A percentile compares a stretch with the other conserved stretches of the same genome.
These are phyloP conservation scores for Wickerhamiella shivajii DNA, from an alignment of 805 yeast genomes.

Conservation along the genomic window DNA sequence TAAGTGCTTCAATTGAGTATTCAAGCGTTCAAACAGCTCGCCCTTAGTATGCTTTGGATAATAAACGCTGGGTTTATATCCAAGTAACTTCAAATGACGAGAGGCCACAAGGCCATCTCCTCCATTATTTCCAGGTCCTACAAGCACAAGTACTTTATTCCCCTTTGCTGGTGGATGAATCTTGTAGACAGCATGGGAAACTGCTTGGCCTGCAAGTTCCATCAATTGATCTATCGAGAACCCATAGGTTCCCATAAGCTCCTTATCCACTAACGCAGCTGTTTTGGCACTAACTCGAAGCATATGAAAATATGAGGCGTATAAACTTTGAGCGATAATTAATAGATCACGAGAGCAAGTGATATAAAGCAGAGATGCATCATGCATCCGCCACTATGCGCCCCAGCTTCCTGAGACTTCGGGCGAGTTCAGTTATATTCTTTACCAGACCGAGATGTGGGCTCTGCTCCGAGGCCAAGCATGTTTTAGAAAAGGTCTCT, in stretches of 20 bases:
- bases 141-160: slow-evolving; percentile 48
- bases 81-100: slow-evolving; percentile 70
- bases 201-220: slow-evolving; percentile 94
- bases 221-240: slow-evolving; percentile 76
- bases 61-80: slow-evolving; percentile 59
- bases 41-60: slow-evolving; percentile 59
- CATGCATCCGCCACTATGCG: too few relatives aligned
- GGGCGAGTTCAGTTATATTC: slow-evolving; percentile 18
- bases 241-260: slow-evolving; percentile 73
- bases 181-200: slow-evolving; percentile 69
- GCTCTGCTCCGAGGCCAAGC: slow-evolving; percentile 24
- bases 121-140: slow-evolving; percentile 92
- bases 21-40: slow-evolving; percentile 44
- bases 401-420: not conserved
- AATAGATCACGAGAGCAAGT: too few relatives aligned
- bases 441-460: slow-evolving; percentile 27
- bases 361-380: too few relatives aligned
- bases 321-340: too few relatives aligned
- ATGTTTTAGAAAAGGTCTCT: slow-evolving; percentile 15
- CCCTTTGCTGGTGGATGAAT: slow-evolving; percentile 43
- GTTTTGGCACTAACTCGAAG: slow-evolving; percentile 23
- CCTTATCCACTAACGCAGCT: slow-evolving; percentile 71
- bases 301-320: not conserved
- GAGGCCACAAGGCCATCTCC: slow-evolving; percentile 97
- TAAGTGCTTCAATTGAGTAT: slow-evolving; percentile 52